Base-by-base conservation (phyloP, 345 rosid species). In the Capsella bursapastoris region DNA sequence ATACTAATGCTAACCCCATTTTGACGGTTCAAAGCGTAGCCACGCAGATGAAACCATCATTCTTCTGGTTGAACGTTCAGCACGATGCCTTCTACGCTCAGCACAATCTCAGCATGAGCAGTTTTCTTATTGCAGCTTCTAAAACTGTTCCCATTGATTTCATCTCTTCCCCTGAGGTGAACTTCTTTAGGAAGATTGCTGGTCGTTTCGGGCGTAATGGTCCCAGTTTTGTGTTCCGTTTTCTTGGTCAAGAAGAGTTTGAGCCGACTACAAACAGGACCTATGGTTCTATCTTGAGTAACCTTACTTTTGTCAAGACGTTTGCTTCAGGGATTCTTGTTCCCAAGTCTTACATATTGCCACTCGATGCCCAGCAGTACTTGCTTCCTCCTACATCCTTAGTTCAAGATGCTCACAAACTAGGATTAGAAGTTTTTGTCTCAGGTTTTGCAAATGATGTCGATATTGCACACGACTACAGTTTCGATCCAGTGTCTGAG, bases 291-390 rank as follows among this genome's bases (percentile, higher is more conserved):
- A 86, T 92, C 37, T 65, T 61, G 37, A 74, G 64, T 16, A 92
- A 95, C 81, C 81, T 95, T 38, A 82, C 94, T 5, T 86, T 81
- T 68, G 83, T 92, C 79, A 90, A 80, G 90, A 86, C 96, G 28
- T 95, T 95, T 84, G 97, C 99, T 68, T 86, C 97, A 29, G 98
- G 90, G 76, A 88, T 95, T 61, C 89, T 90, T 63, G 85, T 95
- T 38, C 96, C 97, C 2, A 95, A 95, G 91, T 4, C 61, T 76
- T 90, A 87, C 75, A 79, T 95, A 70, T 92, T 83, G 89, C 88
- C 90, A 2, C 52, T 86, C 29, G 88, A 83, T 60, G 32, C 11
- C 15, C 67, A 2, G 55, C 53, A 29, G 67, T 95, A 95, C 79
- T 81, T 88, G 70, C 82, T 1, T 55, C 81, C 90, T 58, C 71